A percentile compares a stretch with the other conserved stretches of the same genome.
Evolutionary conservation across 257 asterid species (phyloP).

Genomic region (Nicotiana tomentosiformis): DNA sequence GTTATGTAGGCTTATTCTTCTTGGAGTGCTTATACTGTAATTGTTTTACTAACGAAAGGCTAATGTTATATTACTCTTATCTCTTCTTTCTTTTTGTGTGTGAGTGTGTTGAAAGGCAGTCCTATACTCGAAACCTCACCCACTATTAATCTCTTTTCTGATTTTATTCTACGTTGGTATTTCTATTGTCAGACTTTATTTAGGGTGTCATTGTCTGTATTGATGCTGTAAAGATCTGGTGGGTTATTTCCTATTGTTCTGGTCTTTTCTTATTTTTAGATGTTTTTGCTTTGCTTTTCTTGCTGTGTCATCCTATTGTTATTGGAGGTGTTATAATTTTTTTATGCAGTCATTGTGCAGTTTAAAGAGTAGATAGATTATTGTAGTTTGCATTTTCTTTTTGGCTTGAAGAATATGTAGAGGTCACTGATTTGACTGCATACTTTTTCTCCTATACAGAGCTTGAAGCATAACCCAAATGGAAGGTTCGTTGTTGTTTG

Average conservation of each 20-base stretch:
- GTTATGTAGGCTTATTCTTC: background rate
- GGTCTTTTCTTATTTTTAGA: background rate
- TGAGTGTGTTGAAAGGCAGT: background rate
- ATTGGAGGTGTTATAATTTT: background rate
- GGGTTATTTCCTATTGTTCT: background rate
- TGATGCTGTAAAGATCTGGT: background rate
- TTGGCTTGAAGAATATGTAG: background rate
- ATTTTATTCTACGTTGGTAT: background rate
- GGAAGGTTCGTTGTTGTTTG: conserved; percentile 98
- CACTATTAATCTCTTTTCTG: background rate
- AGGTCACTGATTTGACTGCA: conserved; percentile 4
- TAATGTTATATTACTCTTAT: background rate
- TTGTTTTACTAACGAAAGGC: background rate
- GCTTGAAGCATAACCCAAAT: conserved; percentile 96
- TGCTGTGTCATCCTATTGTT: background rate
- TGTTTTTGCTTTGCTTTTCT: background rate
- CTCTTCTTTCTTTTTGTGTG: background rate
- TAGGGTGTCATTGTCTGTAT: background rate
- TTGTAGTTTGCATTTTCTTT: background rate
- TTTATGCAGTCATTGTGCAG: background rate
- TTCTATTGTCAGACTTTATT: background rate
- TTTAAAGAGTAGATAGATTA: background rate
- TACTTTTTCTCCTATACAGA: conserved; percentile 34
- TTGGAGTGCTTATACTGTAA: background rate
- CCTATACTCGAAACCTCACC: background rate